Evolutionary conservation across 371 early-diverging fungal species (phyloP), one percentile per base, ranked within the genome.

Genomic region (Dichotomocladium elegans): DNA sequence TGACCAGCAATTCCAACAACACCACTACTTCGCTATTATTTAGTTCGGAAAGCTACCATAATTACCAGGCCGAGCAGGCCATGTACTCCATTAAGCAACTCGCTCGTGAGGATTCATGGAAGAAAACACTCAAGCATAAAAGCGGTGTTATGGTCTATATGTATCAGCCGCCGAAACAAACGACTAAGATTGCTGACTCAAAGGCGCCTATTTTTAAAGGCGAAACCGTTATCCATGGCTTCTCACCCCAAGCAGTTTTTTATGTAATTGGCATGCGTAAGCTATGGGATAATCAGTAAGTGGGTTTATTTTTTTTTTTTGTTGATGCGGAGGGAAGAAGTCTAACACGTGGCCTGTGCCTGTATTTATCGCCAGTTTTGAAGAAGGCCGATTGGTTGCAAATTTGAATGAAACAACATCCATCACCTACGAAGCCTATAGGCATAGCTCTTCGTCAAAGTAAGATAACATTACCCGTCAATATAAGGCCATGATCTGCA

Each of bases 191-290:
- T 14, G 57, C 47, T 3, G 78, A 80, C 11, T 26, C 41, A n/a
- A 82, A 82, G 48, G 59, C 73, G 1, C 80, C 84, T 2, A 57
- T 76, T 4, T 85, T 83, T 63, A 81, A 80, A 61, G 84, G 86
- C 22, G 84, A 83, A 55, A 67, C 70, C 25, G 63, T 85, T 6
- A 79, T 87, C 41, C 77, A 80, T 47, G 83, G 83, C 1, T 83
- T 82, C 45, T 63, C 79, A 11, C 86, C 88, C 2, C 84, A 85
- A 41, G 74, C 85, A 12, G 77, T 87, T 27, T 85, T 86, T 54
- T 78, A 83, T 19, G 79, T 85, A 11, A 80, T 87, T 49, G 84
- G 82, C n/a, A 82, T 81, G 63, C 64, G 88, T 28, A 82, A 81
- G 45, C 55, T 85, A 14, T 85, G 83, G 83, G 85, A 85, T 64